Evolutionary conservation across 768 basidiomycete species (phyloP), one percentile per base, ranked within the genome.

Genomic region (Podaxis sp.): DNA sequence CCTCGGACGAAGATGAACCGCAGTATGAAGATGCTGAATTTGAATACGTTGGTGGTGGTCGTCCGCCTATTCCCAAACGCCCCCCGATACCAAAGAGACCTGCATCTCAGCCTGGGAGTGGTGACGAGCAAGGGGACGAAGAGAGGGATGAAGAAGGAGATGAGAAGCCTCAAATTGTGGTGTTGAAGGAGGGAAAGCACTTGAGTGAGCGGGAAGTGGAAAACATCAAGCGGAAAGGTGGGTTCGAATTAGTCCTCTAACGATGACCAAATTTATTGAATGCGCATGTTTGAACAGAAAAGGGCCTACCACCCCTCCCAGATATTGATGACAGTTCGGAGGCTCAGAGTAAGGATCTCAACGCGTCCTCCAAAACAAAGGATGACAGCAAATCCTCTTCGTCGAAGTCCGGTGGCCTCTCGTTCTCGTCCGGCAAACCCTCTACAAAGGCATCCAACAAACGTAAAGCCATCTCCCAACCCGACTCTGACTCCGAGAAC

Each of bases 101-200:
- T 0, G 82, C 78, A 12, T 82, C 85, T 52, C 85, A 91, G 60
- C 86, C 84, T 7, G 89, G 90, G 55, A 90, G 89, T 66, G 90
- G 83, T 12, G 66, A 67, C 33, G 66, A 66, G 55, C 49, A 46
- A 43, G 59, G 27, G 12, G 41, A 12, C 19, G 86, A 87, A 56
- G 91, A 93, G 61, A 67, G 72, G 12, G 72, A 70, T 15, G 87
- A 87, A 62, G 78, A 79, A 3, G 83, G 72, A 0, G 94, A 94
- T 68, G 94, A 96, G 73, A 87, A 83, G 66, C 94, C 94, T 2
- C 91, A 93, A 70, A 86, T 97, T 7, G 93, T 97, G 2, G 94
- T 96, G 8, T 72, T 97, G 66, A 93, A 85, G 70, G 85, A 89
- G 66, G 94, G 95, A 27, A 96, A 93, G 71, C 95, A 97, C 77